Evolutionary conservation across 2,329 filamentous ascomycete species (phyloP).

Genomic region (Verticillium nonalfalfae): DNA sequence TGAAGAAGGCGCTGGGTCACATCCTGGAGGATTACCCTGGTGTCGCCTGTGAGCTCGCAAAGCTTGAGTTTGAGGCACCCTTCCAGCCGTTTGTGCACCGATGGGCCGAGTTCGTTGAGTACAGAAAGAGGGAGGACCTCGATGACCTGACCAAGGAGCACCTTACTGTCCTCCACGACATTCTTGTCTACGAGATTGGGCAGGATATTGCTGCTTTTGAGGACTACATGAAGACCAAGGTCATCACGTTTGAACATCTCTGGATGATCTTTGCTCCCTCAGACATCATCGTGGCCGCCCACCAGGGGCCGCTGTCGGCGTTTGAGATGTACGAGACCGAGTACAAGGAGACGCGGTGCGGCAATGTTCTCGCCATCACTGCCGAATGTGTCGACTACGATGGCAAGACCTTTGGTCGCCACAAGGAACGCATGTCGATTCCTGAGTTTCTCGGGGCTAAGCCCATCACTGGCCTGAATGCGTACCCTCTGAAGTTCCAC

Average conservation of each 20-base stretch:
- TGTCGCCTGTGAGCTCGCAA: constrained; percentile 51
- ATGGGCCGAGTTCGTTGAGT: constrained; percentile 43
- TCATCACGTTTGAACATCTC: constrained; percentile 45
- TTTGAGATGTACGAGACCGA: constrained; percentile 29
- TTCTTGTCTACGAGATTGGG: constrained; percentile 43
- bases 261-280: constrained; percentile 49
- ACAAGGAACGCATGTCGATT: constrained; percentile 25
- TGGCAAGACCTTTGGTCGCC: constrained; percentile 38
- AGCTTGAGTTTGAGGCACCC: constrained; percentile 52
- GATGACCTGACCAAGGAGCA: constrained; percentile 39
- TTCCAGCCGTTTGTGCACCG: constrained; percentile 62
- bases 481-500: constrained; percentile 38
- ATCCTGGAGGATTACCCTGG: constrained; percentile 54
- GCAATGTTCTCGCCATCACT: constrained; percentile 29
- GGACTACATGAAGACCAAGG: constrained; percentile 45
- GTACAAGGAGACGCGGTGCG: constrained; percentile 29
- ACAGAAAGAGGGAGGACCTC: constrained; percentile 30
- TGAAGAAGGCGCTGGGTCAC: constrained; percentile 49
- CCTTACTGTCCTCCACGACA: constrained; percentile 36
- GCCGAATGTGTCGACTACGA: constrained; percentile 40
- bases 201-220: constrained; percentile 41
- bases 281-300: constrained; percentile 28
- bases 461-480: constrained; percentile 33
- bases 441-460: constrained; percentile 34
- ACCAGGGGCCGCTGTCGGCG: constrained; percentile 30